These are phyloP conservation scores for Podila verticillata DNA, from an alignment of 192 early-diverging fungal genomes.

Conservation along the genomic window DNA sequence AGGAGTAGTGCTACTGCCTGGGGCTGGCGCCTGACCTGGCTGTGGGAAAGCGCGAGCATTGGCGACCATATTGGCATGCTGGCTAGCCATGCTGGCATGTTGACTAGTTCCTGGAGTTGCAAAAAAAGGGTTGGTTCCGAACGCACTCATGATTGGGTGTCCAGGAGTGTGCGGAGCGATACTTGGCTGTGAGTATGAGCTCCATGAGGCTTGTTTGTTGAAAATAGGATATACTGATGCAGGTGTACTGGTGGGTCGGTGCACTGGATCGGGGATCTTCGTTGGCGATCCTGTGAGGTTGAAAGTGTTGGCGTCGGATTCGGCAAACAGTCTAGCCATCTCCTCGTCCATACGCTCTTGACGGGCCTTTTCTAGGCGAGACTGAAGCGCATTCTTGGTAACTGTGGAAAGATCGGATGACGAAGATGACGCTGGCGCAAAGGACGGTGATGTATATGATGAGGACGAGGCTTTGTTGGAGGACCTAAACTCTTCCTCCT, in stretches of 20 bases:
- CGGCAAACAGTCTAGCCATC: constrained; percentile 39
- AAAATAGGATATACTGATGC: neutral
- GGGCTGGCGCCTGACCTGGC: neutral
- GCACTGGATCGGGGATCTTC: neutral
- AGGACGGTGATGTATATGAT: neutral
- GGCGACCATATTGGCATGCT: neutral
- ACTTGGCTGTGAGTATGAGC: neutral
- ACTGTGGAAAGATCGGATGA: neutral
- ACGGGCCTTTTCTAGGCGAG: constrained; percentile 22
- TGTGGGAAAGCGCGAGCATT: neutral
- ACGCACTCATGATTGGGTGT: too few relatives aligned
- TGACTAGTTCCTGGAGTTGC: neutral
- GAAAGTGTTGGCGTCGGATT: constrained; percentile 24
- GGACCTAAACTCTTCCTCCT: constrained; percentile 26
- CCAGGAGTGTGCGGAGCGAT: too few relatives aligned
- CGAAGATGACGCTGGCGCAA: neutral
- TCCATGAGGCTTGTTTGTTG: too few relatives aligned
- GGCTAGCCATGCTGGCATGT: neutral
- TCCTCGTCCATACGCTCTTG: constrained; percentile 44
- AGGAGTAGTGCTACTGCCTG: neutral
- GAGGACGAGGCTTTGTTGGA: neutral
- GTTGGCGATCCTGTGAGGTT: constrained; percentile 22
- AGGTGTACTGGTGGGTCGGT: neutral
- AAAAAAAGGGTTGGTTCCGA: neutral
- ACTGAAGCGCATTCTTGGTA: constrained; percentile 1